Evolutionary conservation across 805 yeast species (phyloP).

Genomic region (Kluyveromyces wickerhamii): DNA sequence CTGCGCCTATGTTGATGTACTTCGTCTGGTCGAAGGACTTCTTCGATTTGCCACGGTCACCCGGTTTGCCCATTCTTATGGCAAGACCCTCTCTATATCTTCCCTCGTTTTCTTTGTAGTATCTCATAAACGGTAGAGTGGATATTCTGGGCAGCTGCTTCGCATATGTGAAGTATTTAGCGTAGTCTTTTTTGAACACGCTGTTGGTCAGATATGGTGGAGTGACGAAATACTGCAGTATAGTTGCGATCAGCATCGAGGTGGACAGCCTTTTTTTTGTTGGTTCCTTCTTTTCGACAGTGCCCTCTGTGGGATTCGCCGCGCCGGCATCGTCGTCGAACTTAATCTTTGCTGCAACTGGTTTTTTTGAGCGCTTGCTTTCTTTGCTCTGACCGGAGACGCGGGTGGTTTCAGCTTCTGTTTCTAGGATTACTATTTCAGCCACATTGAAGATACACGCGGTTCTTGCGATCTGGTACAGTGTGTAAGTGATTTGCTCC

Average conservation of each 20-base stretch:
- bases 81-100: conserved; percentile 54
- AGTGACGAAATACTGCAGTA: conserved; percentile 74
- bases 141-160: conserved; percentile 62
- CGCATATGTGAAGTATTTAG: conserved; percentile 52
- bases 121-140: conserved; percentile 65
- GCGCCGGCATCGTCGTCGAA: conserved; percentile 27
- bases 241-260: conserved; percentile 53
- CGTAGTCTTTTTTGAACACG: conserved; percentile 44
- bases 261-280: conserved; percentile 19
- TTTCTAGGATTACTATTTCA: conserved; percentile 66
- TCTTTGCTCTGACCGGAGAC: conserved; percentile 17
- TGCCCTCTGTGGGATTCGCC: conserved; percentile 6
- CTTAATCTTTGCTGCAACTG: conserved; percentile 23
- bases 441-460: conserved; percentile 62
- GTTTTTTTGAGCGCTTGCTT: conserved; percentile 26
- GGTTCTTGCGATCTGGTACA: conserved; percentile 73
- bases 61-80: conserved; percentile 34
- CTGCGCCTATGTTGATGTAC: conserved; percentile 68
- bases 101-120: conserved; percentile 33
- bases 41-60: conserved; percentile 29
- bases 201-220: conserved; percentile 71
- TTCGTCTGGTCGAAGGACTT: conserved; percentile 55
- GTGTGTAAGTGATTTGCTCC: conserved; percentile 63
- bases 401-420: conserved; percentile 22
- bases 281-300: conserved; percentile 8